Evolutionary conservation across 768 basidiomycete species (phyloP), one percentile per base, ranked within the genome.

Genomic region (Lentinula boryana): DNA sequence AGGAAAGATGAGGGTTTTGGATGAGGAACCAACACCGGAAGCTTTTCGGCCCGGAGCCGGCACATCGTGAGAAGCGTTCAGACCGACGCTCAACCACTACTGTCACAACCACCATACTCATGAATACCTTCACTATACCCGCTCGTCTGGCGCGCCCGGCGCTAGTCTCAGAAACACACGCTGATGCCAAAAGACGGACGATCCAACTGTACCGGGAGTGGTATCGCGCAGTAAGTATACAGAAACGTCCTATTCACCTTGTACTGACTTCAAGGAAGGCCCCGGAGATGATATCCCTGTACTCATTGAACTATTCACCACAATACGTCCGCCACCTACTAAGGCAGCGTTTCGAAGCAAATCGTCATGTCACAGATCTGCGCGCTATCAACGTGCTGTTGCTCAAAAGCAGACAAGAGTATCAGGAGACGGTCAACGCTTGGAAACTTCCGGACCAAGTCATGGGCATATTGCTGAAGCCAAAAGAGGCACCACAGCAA

Each of bases 391-490:
- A 99, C 71, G 76, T 96, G 49, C 79, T 98, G 66, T 69, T 97
- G 43, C 81, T 89, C 69, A 98, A 98, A 79, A 80, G 84, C 56
- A 79, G 85, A 64, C 89, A 86, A 75, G 94, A 98, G 66, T 92
- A 86, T 69, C 96, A 98, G 79, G 96, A 98, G 80, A 88, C 89
- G 56, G 79, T 97, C 80, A 98, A 98, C 70, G 84, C 83, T 67
- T 98, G 95, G 95, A 95, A 95, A 69, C 89, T 91, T 77, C 82
- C 79, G 46, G 89, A 92, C 63, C 91, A 94, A 68, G 76, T 94
- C 33, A 73, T 86, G 72, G 91, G 90, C 2, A 82, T 90, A 36
- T 70, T 93, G 54, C 72, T 92, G 61, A 71, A 81, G 63, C 75
- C 78, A 7, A 73, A 75, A 63, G 71, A 74, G 33, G 64, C 70